Evolutionary conservation across 2,329 filamentous ascomycete genomes (phyloP), one percentile per base, ranked within the genome.

Genomic region (Triangularia verruculosa): DNA sequence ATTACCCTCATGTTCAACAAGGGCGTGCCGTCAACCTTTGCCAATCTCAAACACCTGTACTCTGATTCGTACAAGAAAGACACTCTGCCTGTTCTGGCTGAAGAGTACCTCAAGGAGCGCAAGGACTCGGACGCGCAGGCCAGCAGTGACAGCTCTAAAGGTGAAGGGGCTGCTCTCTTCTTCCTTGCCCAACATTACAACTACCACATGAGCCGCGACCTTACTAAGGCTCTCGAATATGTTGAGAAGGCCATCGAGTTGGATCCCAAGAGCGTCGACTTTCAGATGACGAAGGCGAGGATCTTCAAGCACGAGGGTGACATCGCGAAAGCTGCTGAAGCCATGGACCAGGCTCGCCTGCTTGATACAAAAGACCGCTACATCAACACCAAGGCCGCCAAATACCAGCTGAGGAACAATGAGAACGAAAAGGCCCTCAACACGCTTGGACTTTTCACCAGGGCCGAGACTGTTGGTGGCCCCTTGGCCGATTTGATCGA

Each of bases 111-210:
- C 12, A 79, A 87, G 20, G 85, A 86, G 32, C 83, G 80, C 62
- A 70, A 74, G 57, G 69, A 72, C 15, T 28, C 25, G 15, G 67
- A 73, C n/a, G 78, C 77, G 27, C 74, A 76, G 39, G 68, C 70
- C 4, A 81, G 78, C 61, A 74, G 75, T 22, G 81, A 86, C 69
- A 74, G 78, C 59, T 73, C 78, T 62, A 84, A 83, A 71, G 94
- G 94, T 73, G 83, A 90, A 71, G 86, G 91, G 13, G 91, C 93
- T 1, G 91, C 91, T 13, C 85, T 93, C 57, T 98, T 96, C 77
- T 99, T 96, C 80, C 86, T 99, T 61, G 93, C 93, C 8, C 95
- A 98, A 74, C 96, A 99, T 78, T 96, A 97, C 82, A 95, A 97
- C 79, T 97, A 97, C 76, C 84, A 90, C 75, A 81, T 92, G 64